Percentiles rank a stretch among this genome's conserved stretches.
These are phyloP conservation scores for Diaporthe citriasiana DNA, from an alignment of 2,329 filamentous ascomycete species.

Conservation along the genomic window DNA sequence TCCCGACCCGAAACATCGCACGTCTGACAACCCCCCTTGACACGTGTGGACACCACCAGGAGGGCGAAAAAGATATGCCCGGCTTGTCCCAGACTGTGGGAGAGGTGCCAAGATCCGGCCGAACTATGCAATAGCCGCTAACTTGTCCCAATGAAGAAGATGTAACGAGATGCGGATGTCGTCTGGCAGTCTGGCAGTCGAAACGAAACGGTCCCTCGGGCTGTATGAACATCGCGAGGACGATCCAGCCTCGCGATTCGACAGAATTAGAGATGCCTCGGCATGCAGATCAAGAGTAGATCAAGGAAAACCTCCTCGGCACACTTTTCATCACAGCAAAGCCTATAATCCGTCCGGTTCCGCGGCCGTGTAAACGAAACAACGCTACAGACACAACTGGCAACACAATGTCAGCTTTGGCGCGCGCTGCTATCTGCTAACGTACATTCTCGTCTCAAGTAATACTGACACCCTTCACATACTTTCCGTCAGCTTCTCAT, in stretches of 20 bases:
- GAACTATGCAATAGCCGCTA: slow-evolving; percentile 11
- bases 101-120: slow-evolving; percentile 12
- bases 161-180: slow-evolving; percentile 2
- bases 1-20: slow-evolving; percentile 35
- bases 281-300: neutral
- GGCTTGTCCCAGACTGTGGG: neutral
- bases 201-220: slow-evolving; percentile 30
- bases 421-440: slow-evolving; percentile 14
- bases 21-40: slow-evolving; percentile 28
- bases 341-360: slow-evolving; percentile 22
- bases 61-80: neutral
- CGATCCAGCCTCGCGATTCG: slow-evolving; percentile 29
- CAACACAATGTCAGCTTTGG: neutral
- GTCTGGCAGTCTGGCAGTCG: neutral
- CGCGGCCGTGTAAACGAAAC: slow-evolving; percentile 20
- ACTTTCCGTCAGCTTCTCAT: neutral
- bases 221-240: slow-evolving; percentile 9
- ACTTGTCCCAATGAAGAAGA: slow-evolving; percentile 20
- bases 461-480: neutral
- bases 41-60: slow-evolving; percentile 22
- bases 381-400: slow-evolving; percentile 18
- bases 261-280: neutral
- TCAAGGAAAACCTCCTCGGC: neutral
- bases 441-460: slow-evolving; percentile 23
- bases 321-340: neutral